These are phyloP conservation scores for Fusarium oxysporum DNA, from an alignment of 2,329 filamentous ascomycete species.

Conservation along the genomic window DNA sequence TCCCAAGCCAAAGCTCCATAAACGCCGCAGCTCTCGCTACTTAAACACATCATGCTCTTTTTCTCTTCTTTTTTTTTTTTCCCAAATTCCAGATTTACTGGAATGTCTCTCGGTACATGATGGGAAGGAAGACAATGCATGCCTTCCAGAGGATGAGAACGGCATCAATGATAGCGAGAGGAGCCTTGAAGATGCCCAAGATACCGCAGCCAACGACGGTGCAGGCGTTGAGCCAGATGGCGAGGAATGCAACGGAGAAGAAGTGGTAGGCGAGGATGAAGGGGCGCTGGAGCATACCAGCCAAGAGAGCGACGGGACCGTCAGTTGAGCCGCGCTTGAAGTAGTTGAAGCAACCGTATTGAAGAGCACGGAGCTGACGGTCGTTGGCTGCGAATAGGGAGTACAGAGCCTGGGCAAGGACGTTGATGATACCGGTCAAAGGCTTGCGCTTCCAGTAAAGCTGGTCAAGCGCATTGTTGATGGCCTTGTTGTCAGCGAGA, in stretches of 20 bases:
- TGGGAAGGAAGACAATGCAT: constrained; percentile 83
- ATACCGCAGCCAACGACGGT: constrained; percentile 53
- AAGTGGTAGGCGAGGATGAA: constrained; percentile 89
- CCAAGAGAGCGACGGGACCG: constrained; percentile 84
- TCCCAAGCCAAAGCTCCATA: constrained; percentile 34
- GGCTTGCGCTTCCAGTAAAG: constrained; percentile 92
- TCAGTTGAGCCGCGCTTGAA: constrained; percentile 82
- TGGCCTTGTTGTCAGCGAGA: constrained; percentile 73
- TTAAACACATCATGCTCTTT: constrained; percentile 4
- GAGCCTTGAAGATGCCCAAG: constrained; percentile 59
- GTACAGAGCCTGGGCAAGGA: constrained; percentile 95
- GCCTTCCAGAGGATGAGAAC: constrained; percentile 82
- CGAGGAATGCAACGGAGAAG: constrained; percentile 90
- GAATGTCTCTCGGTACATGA: constrained; percentile 75
- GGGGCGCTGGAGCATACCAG: constrained; percentile 82
- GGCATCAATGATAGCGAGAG: constrained; percentile 73
- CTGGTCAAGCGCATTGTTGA: constrained; percentile 74
- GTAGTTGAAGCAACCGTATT: constrained; percentile 92
- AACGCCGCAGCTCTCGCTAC: constrained; percentile 41
- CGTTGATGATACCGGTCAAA: constrained; percentile 91
- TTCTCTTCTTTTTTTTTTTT: background rate
- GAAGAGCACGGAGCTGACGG: constrained; percentile 79
- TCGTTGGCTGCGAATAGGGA: constrained; percentile 89
- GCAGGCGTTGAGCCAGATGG: constrained; percentile 74
- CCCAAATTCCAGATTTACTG: constrained; percentile 17